Evolutionary conservation across 1,284 basidiomycete genomes (phyloP).

Genomic region (Pseudomicrostroma phylloplanum): DNA sequence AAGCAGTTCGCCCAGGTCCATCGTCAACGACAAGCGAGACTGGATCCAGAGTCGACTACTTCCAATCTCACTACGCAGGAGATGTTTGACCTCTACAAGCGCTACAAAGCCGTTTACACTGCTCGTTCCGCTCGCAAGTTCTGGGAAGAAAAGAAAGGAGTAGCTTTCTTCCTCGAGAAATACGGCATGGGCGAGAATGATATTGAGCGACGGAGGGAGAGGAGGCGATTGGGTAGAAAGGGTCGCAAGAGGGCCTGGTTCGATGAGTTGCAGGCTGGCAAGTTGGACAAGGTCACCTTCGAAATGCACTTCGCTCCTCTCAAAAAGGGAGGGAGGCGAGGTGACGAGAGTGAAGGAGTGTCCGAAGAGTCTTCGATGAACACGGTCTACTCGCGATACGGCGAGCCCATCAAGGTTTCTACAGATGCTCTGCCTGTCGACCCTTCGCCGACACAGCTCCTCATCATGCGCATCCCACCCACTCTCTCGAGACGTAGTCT

Average conservation of each 20-base stretch:
- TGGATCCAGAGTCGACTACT: conserved; percentile 9
- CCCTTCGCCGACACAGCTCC: conserved; percentile 30
- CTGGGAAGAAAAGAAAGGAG: conserved; percentile 32
- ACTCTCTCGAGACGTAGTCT: conserved; percentile 28
- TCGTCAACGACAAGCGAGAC: not conserved
- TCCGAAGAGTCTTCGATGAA: conserved; percentile 1
- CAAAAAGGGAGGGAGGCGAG: conserved; percentile 5
- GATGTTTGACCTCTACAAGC: conserved; percentile 30
- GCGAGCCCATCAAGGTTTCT: conserved; percentile 19
- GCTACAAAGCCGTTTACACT: conserved; percentile 34
- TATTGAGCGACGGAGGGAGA: conserved; percentile 18
- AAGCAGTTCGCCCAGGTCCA: conserved; percentile 26
- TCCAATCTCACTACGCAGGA: conserved; percentile 11
- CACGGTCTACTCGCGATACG: conserved; percentile 23
- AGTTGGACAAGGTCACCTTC: conserved; percentile 34
- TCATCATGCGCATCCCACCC: conserved; percentile 34
- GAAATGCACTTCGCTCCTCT: conserved; percentile 21
- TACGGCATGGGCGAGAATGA: conserved; percentile 27
- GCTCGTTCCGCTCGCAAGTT: conserved; percentile 34
- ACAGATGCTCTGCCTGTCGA: conserved; percentile 28
- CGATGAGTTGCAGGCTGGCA: conserved; percentile 29
- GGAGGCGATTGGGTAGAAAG: conserved; percentile 27
- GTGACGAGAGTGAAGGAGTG: not conserved
- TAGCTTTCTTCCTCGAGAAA: conserved; percentile 44
- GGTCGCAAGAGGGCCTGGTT: conserved; percentile 39